phyloP scores from a whole-genome alignment of 2,329 filamentous ascomycete species.

The Aspergillus chevalieri region DNA sequence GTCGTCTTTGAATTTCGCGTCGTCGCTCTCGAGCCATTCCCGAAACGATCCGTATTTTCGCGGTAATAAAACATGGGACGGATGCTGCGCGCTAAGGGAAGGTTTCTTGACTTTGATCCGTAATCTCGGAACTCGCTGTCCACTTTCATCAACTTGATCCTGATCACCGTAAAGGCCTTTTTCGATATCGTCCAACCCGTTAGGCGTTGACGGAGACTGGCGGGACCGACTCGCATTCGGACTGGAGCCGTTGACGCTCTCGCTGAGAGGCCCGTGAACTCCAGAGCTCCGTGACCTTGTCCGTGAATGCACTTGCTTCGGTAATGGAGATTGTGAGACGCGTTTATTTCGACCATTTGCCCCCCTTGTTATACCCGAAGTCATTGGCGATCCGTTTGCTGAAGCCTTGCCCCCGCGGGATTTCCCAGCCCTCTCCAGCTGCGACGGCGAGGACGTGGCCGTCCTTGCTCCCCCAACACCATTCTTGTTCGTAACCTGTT shows the following conservation, averaged over 20 bases:
- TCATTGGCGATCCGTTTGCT: slow-evolving; percentile 27
- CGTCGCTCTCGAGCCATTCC: slow-evolving; percentile 59
- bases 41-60: slow-evolving; percentile 49
- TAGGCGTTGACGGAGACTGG: slow-evolving; percentile 18
- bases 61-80: slow-evolving; percentile 43
- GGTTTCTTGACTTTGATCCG: slow-evolving; percentile 49
- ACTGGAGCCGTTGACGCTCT: slow-evolving; percentile 16
- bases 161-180: slow-evolving; percentile 4
- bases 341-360: slow-evolving; percentile 15
- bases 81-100: slow-evolving; percentile 46
- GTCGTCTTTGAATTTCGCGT: slow-evolving; percentile 39
- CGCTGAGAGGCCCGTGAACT: slow-evolving; percentile 9
- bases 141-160: slow-evolving; percentile 15
- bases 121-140: slow-evolving; percentile 28
- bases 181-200: slow-evolving; percentile 9
- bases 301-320: slow-evolving; percentile 21
- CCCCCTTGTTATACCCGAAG: slow-evolving; percentile 12
- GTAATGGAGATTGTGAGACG: slow-evolving; percentile 22
- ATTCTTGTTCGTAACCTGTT: slow-evolving; percentile 27
- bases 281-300: slow-evolving; percentile 26
- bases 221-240: slow-evolving; percentile 21
- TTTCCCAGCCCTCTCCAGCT: slow-evolving; percentile 25
- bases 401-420: slow-evolving; percentile 21
- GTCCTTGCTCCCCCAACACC: slow-evolving; percentile 18
- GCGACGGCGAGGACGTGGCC: slow-evolving; percentile 26